phyloP scores from a whole-genome alignment of 805 yeast species.

The Schizosaccharomyces cryophilus region DNA sequence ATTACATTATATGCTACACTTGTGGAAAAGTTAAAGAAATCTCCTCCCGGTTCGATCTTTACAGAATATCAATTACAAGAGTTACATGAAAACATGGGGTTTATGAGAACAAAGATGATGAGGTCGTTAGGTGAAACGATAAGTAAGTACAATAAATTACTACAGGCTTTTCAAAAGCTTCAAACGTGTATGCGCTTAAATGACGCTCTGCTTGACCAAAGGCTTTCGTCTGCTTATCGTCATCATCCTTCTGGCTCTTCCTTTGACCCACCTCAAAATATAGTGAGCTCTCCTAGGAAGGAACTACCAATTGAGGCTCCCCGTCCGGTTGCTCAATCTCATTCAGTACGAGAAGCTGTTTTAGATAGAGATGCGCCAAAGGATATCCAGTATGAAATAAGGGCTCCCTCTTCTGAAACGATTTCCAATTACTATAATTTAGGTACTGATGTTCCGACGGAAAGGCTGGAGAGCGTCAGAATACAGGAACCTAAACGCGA shows the following conservation, averaged over 20 bases:
- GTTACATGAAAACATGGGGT: background rate
- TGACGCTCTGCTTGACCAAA: background rate
- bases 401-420: too few species aligned
- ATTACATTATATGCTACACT: background rate
- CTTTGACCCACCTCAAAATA: background rate
- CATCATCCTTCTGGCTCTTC: background rate
- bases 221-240: background rate
- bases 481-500: too few species aligned
- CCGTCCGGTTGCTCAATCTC: too few species aligned
- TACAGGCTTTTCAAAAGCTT: background rate
- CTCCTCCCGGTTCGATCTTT: conserved; percentile 1
- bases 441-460: too few species aligned
- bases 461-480: too few species aligned
- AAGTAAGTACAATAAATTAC: background rate
- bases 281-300: background rate
- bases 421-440: too few species aligned
- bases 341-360: too few species aligned
- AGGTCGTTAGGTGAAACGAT: conserved; percentile 1
- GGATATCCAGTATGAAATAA: too few species aligned
- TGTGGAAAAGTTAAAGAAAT: background rate
- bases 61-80: background rate
- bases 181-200: background rate
- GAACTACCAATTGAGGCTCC: too few species aligned
- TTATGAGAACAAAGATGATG: background rate
- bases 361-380: too few species aligned